phyloP scores from a whole-genome alignment of 108 stramenopile species.

The Skeletonema marinoi region DNA sequence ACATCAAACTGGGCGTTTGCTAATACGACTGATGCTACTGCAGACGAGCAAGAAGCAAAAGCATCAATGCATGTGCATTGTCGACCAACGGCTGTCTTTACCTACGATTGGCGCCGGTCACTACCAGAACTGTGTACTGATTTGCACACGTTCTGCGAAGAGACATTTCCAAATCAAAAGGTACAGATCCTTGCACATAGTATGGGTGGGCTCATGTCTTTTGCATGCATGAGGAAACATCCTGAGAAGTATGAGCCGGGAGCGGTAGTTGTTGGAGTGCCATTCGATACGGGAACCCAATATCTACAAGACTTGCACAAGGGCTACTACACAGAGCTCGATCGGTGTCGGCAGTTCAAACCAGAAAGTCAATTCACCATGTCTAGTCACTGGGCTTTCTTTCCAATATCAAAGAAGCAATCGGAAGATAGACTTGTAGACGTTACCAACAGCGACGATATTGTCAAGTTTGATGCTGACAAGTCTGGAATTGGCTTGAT shows the following conservation, averaged over 20 bases:
- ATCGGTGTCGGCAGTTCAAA: constrained; percentile 56
- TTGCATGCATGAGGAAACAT: constrained; percentile 49
- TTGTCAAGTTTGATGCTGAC: constrained; percentile 43
- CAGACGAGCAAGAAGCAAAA: constrained; percentile 12
- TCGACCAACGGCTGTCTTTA: constrained; percentile 50
- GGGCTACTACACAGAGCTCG: constrained; percentile 59
- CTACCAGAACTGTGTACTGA: constrained; percentile 48
- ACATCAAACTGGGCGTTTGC: constrained; percentile 43
- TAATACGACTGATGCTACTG: constrained; percentile 15
- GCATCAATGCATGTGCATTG: constrained; percentile 26
- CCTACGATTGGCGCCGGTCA: constrained; percentile 58
- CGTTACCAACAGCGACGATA: constrained; percentile 19
- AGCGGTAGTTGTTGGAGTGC: constrained; percentile 55
- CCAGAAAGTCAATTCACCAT: constrained; percentile 54
- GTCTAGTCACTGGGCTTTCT: constrained; percentile 59
- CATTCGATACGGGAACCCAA: constrained; percentile 58
- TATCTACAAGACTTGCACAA: constrained; percentile 61
- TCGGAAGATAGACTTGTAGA: constrained; percentile 51
- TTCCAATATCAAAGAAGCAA: constrained; percentile 38
- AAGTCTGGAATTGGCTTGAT: constrained; percentile 48
- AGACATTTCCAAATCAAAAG: constrained; percentile 51
- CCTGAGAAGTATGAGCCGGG: constrained; percentile 56
- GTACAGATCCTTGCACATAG: constrained; percentile 59
- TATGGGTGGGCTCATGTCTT: constrained; percentile 54
- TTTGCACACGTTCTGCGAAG: constrained; percentile 53